Percentiles rank a stretch among this genome's conserved stretches.
phyloP scores from a whole-genome alignment of 2,329 filamentous ascomycete genomes.

The Didymella arachidicola region DNA sequence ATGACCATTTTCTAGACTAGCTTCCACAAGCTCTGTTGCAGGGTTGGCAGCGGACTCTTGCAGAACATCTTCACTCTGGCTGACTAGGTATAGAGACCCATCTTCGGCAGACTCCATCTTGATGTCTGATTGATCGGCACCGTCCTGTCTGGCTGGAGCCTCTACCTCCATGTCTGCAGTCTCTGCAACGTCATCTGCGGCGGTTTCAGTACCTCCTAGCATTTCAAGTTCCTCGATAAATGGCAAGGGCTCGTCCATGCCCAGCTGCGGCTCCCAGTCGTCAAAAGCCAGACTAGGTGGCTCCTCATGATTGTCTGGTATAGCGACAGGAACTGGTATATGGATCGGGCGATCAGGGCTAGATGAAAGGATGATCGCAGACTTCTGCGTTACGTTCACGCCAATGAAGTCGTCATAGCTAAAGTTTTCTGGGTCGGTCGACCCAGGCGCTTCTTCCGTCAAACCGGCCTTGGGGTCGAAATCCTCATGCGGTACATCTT shows the following conservation, averaged over 20 bases:
- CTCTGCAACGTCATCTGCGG: neutral
- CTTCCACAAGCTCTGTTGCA: constrained; percentile 25
- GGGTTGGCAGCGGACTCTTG: constrained; percentile 2
- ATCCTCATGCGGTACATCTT: neutral
- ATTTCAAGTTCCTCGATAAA: constrained; percentile 18
- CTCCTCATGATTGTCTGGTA: constrained; percentile 2
- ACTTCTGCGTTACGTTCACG: neutral
- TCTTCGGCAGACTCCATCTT: constrained; percentile 47
- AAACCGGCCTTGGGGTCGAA: neutral
- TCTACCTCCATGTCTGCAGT: neutral
- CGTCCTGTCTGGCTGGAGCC: neutral
- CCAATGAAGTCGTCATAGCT: neutral
- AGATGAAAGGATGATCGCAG: neutral
- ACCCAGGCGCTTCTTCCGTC: neutral
- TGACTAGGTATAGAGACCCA: constrained; percentile 15
- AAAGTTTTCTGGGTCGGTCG: neutral
- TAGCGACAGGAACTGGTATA: neutral
- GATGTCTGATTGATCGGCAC: constrained; percentile 26
- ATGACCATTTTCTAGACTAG: constrained; percentile 31
- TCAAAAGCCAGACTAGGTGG: neutral
- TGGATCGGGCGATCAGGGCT: neutral
- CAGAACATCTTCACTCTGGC: constrained; percentile 12
- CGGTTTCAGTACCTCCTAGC: neutral
- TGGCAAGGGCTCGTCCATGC: constrained; percentile 16
- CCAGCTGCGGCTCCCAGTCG: constrained; percentile 14